A percentile compares a stretch with the other conserved stretches of the same genome.
phyloP scores from a whole-genome alignment of 176 grass and related monocot species.

The Carex myosuroides region DNA sequence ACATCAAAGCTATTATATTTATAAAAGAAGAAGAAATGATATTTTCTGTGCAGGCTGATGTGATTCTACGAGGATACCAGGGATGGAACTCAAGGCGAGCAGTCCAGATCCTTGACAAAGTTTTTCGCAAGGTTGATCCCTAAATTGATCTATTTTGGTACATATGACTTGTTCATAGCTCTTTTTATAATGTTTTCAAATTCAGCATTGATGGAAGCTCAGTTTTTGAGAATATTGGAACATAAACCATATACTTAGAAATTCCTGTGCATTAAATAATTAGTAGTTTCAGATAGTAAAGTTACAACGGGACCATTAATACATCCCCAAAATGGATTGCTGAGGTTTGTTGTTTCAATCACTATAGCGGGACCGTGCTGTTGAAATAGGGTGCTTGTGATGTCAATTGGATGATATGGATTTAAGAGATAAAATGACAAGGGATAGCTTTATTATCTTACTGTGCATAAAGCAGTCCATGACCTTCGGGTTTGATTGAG shows the following conservation, averaged over 20 bases:
- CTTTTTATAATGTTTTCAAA: not conserved
- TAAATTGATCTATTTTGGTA: not conserved
- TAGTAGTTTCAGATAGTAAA: not conserved
- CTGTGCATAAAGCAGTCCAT: not conserved
- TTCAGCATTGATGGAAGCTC: not conserved
- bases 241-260: not conserved
- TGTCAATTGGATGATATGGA: not conserved
- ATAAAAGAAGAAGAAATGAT: not conserved
- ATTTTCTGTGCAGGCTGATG: conserved; percentile 51
- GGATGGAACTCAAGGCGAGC: conserved; percentile 90
- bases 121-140: conserved; percentile 62
- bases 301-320: not conserved
- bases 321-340: not conserved
- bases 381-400: not conserved
- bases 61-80: conserved; percentile 67
- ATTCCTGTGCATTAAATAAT: not conserved
- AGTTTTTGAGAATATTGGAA: not conserved
- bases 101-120: conserved; percentile 62
- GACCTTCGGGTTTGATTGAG: not conserved
- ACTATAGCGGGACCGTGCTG: not conserved
- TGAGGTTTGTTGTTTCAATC: not conserved
- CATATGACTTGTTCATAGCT: not conserved
- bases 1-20: not conserved
- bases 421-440: not conserved
- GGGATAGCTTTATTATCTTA: not conserved